Evolutionary conservation across 768 basidiomycete species (phyloP).

Genomic region (Leucocoprinus birnbaumii): DNA sequence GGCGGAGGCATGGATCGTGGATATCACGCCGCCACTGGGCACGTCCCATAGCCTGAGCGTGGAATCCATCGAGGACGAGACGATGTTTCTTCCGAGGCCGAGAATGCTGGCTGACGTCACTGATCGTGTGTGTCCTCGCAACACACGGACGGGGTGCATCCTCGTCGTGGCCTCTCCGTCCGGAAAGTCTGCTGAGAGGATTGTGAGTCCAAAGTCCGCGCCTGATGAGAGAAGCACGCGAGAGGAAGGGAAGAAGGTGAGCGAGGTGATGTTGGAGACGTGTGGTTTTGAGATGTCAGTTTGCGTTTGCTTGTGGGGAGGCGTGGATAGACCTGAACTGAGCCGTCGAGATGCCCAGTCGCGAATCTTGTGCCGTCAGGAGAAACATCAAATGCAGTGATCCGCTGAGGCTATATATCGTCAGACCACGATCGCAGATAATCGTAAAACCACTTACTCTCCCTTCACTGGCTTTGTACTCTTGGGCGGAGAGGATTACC

Average conservation of each 20-base stretch:
- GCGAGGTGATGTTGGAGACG: slow-evolving; percentile 49
- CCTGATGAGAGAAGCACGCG: slow-evolving; percentile 69
- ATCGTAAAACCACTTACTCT: slow-evolving; percentile 19
- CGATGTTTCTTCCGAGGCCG: slow-evolving; percentile 59
- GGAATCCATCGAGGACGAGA: slow-evolving; percentile 68
- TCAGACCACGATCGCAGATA: background rate
- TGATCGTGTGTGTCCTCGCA: slow-evolving; percentile 63
- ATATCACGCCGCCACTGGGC: slow-evolving; percentile 44
- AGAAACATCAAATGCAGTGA: slow-evolving; percentile 62
- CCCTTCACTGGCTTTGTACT: slow-evolving; percentile 45
- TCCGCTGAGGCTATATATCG: slow-evolving; percentile 41
- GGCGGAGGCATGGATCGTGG: slow-evolving; percentile 37
- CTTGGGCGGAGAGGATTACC: slow-evolving; percentile 47
- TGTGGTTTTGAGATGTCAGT: slow-evolving; percentile 39
- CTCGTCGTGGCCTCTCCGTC: slow-evolving; percentile 21
- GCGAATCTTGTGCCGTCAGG: slow-evolving; percentile 58
- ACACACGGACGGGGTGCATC: slow-evolving; percentile 52
- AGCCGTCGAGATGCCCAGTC: slow-evolving; percentile 59
- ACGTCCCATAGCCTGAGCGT: slow-evolving; percentile 76
- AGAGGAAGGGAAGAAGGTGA: slow-evolving; percentile 69
- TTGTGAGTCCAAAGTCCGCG: slow-evolving; percentile 61
- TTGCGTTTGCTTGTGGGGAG: slow-evolving; percentile 25
- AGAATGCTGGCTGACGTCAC: slow-evolving; percentile 67
- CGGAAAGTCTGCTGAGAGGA: slow-evolving; percentile 58
- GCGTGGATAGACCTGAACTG: slow-evolving; percentile 47